phyloP scores from a whole-genome alignment of 2,329 filamentous ascomycete genomes.

The Stachybotrys chlorohalonatus region DNA sequence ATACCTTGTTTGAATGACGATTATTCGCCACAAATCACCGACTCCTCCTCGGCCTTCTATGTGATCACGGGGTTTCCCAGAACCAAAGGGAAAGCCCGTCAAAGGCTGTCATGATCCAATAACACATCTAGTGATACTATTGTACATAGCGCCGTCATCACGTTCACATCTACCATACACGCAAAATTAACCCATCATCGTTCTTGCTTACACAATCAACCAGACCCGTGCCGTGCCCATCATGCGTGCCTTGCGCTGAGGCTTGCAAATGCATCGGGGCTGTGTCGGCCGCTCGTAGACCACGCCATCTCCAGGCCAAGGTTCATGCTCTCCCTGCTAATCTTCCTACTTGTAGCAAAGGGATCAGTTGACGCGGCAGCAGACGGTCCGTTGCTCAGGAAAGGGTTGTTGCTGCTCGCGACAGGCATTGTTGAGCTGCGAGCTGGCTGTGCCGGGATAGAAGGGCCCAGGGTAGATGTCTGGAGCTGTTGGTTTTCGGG shows the following conservation, averaged over 20 bases:
- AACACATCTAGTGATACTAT: background rate
- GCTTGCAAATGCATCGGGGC: slow-evolving; percentile 71
- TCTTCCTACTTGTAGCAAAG: slow-evolving; percentile 21
- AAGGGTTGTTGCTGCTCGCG: slow-evolving; percentile 46
- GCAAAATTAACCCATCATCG: background rate
- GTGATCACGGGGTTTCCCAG: background rate
- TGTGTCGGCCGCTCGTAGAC: slow-evolving; percentile 59
- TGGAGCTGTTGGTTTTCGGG: slow-evolving; percentile 17
- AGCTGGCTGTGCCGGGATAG: slow-evolving; percentile 12
- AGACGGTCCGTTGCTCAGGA: slow-evolving; percentile 28
- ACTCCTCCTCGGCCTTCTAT: too few relatives aligned
- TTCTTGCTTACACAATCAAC: background rate
- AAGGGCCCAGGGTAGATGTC: slow-evolving; percentile 16
- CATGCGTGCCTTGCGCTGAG: slow-evolving; percentile 53
- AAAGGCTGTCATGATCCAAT: background rate
- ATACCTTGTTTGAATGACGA: too few relatives aligned
- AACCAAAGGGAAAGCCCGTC: background rate
- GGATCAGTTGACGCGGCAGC: slow-evolving; percentile 29
- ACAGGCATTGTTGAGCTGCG: slow-evolving; percentile 22
- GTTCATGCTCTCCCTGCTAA: slow-evolving; percentile 63
- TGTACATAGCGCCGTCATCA: slow-evolving; percentile 8
- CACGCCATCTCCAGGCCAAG: slow-evolving; percentile 56
- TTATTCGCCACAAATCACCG: too few relatives aligned
- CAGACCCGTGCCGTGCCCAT: slow-evolving; percentile 8
- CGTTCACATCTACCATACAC: slow-evolving; percentile 1